phyloP scores from a whole-genome alignment of 176 grass and related monocot genomes.

The Lolium multiflorum region DNA sequence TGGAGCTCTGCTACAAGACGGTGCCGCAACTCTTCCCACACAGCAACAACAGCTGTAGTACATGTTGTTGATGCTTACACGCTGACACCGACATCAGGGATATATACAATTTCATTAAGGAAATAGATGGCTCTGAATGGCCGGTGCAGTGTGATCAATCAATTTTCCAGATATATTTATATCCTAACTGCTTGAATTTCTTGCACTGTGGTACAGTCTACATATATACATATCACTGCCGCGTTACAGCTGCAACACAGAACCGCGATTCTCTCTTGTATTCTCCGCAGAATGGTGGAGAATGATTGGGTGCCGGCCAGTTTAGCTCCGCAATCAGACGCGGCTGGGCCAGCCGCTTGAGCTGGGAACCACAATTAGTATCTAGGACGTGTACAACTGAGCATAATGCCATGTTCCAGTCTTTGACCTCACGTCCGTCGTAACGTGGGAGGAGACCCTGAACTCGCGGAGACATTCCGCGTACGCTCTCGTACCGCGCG shows the following conservation, averaged over 20 bases:
- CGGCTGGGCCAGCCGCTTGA: not conserved
- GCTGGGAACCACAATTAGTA: not conserved
- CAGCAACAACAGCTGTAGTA: not conserved
- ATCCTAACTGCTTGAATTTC: not conserved
- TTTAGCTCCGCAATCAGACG: not conserved
- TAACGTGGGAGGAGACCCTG: not conserved
- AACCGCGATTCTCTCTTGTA: not conserved
- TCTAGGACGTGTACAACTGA: not conserved
- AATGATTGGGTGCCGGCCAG: not conserved
- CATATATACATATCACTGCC: not conserved
- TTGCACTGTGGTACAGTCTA: not conserved
- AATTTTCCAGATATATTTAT: not conserved
- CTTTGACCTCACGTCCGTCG: not conserved
- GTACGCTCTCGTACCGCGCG: not conserved
- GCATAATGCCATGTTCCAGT: not conserved
- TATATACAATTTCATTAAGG: not conserved
- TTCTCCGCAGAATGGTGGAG: not conserved
- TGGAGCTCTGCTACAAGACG: not conserved
- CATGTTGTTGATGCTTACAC: slow-evolving; percentile 13
- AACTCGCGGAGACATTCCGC: not conserved
- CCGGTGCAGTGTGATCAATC: not conserved
- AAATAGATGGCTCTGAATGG: not conserved
- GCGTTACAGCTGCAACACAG: slow-evolving; percentile 8
- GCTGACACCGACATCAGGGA: slow-evolving; percentile 18
- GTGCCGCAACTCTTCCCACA: not conserved